Percentiles rank a stretch among this genome's conserved stretches.
These are phyloP conservation scores for Coemansia sp. DNA, from an alignment of 192 early-diverging fungal species.

Conservation along the genomic window DNA sequence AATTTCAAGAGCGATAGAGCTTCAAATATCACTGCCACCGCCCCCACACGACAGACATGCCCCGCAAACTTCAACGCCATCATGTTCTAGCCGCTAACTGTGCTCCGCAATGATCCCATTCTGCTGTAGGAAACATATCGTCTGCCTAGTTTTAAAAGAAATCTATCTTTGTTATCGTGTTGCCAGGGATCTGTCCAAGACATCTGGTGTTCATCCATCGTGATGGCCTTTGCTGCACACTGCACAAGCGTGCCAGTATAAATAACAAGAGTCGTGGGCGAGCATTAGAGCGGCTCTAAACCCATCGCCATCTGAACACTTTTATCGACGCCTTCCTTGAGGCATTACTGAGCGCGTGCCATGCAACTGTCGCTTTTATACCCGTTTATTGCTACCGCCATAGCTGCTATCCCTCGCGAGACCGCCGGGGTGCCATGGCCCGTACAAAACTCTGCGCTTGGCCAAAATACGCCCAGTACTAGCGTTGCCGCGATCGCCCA, in stretches of 20 bases:
- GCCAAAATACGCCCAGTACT: not conserved
- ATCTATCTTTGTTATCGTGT: not conserved
- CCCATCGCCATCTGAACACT: too few species aligned
- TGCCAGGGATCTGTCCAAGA: not conserved
- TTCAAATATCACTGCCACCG: not conserved
- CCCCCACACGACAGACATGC: not conserved
- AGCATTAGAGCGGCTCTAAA: not conserved
- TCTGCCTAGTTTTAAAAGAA: not conserved
- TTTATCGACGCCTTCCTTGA: not conserved
- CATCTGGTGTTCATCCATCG: not conserved
- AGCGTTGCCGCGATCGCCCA: not conserved
- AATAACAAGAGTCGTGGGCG: not conserved
- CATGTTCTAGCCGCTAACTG: too few species aligned
- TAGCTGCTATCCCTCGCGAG: not conserved
- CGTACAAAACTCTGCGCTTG: not conserved
- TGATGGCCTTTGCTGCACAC: not conserved
- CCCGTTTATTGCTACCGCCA: not conserved
- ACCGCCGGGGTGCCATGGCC: not conserved
- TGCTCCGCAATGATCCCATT: not conserved
- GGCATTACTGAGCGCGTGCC: too few species aligned
- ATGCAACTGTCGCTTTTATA: not conserved
- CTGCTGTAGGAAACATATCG: not conserved
- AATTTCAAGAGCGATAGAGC: constrained; percentile 44
- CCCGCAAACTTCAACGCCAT: not conserved
- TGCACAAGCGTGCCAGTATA: not conserved